Evolutionary conservation across 2,329 filamentous ascomycete species (phyloP).

Genomic region (Chalara sp.): DNA sequence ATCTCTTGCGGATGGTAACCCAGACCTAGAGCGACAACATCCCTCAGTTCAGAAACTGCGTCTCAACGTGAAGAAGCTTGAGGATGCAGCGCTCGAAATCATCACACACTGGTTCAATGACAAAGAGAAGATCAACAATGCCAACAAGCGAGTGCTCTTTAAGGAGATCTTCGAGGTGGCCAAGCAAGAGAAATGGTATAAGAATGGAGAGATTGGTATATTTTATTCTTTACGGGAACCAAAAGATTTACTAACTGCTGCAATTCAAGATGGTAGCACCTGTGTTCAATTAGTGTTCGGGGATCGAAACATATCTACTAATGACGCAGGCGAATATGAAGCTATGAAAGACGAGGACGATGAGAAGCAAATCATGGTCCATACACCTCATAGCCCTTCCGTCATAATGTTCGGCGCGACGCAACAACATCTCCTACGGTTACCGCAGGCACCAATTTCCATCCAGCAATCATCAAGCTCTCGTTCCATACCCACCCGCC

Average conservation of each 20-base stretch:
- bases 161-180: slow-evolving; percentile 58
- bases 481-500: no score
- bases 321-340: slow-evolving; percentile 12
- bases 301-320: slow-evolving; percentile 15
- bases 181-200: slow-evolving; percentile 47
- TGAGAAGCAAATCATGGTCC: slow-evolving; percentile 1
- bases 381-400: not conserved
- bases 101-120: slow-evolving; percentile 53
- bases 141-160: slow-evolving; percentile 46
- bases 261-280: slow-evolving; percentile 10
- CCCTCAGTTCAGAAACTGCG: slow-evolving; percentile 44
- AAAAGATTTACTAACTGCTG: not conserved
- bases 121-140: slow-evolving; percentile 45
- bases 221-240: not conserved
- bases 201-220: slow-evolving; percentile 51
- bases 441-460: not conserved
- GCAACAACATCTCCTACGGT: not conserved
- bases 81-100: slow-evolving; percentile 51
- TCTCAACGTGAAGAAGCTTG: slow-evolving; percentile 42
- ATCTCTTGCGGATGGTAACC: slow-evolving; percentile 50
- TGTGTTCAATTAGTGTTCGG: slow-evolving; percentile 14
- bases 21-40: slow-evolving; percentile 28
- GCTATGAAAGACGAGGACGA: slow-evolving; percentile 17
- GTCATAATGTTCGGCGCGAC: not conserved
- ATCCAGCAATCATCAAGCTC: no score